Percentiles rank a stretch among this genome's conserved stretches.
Evolutionary conservation across 495 filamentous ascomycete species (phyloP).

Genomic region (Hyaloscypha hepaticicola): DNA sequence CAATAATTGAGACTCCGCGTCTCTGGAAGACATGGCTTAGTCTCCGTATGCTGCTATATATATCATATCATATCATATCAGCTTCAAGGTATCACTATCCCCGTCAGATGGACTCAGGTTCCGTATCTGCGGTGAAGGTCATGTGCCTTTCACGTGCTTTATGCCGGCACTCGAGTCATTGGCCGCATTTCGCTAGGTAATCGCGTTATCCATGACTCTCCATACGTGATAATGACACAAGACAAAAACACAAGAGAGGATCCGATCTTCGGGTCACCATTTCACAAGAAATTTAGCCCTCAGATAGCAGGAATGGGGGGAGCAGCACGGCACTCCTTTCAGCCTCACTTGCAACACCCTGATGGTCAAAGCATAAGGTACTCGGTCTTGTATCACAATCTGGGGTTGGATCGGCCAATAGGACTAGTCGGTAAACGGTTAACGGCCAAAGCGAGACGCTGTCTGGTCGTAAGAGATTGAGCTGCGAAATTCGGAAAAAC

Average conservation of each 20-base stretch:
- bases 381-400: neutral
- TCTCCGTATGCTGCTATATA: neutral
- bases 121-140: neutral
- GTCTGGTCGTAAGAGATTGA: neutral
- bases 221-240: neutral
- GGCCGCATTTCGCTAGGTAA: neutral
- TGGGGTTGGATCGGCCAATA: neutral
- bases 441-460: conserved; percentile 1
- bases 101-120: no score
- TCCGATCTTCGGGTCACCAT: neutral
- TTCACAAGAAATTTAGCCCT: no score
- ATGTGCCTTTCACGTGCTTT: neutral
- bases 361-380: neutral
- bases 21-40: neutral
- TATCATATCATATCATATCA: neutral
- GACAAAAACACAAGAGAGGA: neutral
- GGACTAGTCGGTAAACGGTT: neutral
- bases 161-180: neutral
- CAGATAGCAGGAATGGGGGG: neutral
- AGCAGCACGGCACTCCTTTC: neutral
- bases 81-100: neutral
- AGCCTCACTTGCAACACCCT: neutral
- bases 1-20: neutral
- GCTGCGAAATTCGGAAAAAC: neutral
- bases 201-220: neutral